These are phyloP conservation scores for Helicocarpus griseus DNA, from an alignment of 2,329 filamentous ascomycete species.

Conservation along the genomic window DNA sequence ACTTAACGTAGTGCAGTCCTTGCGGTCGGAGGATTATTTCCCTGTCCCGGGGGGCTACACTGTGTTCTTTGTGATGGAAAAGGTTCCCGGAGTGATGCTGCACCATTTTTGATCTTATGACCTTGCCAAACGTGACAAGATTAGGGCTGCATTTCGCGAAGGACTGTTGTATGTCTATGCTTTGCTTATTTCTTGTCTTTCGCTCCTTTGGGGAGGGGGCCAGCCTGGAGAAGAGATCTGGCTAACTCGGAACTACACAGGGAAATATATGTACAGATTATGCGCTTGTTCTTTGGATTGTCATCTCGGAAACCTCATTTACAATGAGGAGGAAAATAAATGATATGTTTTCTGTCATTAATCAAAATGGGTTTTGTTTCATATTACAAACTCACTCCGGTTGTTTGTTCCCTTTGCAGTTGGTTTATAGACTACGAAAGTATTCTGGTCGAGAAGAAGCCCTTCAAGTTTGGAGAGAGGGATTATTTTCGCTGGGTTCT, in stretches of 20 bases:
- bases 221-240: too few species aligned
- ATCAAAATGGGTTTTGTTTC: background rate
- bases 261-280: background rate
- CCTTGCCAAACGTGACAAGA: constrained; percentile 2
- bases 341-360: background rate
- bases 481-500: background rate
- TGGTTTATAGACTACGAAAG: constrained; percentile 6
- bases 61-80: background rate
- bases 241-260: background rate
- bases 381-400: background rate
- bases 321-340: constrained; percentile 6
- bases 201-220: background rate
- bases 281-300: background rate
- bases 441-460: background rate
- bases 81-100: background rate
- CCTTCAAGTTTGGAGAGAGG: background rate
- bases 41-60: background rate
- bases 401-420: background rate
- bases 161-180: background rate
- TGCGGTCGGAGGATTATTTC: background rate
- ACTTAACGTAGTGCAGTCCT: background rate
- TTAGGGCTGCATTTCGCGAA: constrained; percentile 2
- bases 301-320: constrained; percentile 4
- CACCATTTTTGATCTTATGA: constrained; percentile 1
- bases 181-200: background rate